Evolutionary conservation across 192 early-diverging fungal species (phyloP).

Genomic region (Coemansia sp.): DNA sequence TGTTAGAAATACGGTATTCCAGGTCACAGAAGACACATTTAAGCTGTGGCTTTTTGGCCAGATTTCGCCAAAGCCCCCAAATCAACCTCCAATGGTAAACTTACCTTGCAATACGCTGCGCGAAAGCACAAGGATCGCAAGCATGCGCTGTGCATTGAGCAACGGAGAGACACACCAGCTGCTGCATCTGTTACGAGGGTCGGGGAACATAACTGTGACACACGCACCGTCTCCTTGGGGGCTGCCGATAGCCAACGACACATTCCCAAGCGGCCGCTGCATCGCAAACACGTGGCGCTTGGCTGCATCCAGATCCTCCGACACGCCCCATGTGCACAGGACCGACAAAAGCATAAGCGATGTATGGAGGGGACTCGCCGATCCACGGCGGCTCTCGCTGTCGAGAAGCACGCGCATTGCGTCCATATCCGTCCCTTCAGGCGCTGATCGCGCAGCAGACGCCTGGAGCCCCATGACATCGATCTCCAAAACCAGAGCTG

Average conservation of each 20-base stretch:
- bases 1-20: background rate
- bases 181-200: background rate
- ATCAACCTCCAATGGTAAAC: background rate
- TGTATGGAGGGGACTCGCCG: slow-evolving; percentile 16
- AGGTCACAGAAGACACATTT: background rate
- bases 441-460: slow-evolving; percentile 14
- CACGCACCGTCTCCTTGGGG: background rate
- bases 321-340: slow-evolving; percentile 50
- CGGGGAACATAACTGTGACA: slow-evolving; percentile 38
- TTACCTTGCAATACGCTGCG: slow-evolving; percentile 44
- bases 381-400: background rate
- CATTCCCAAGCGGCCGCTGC: slow-evolving; percentile 16
- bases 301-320: slow-evolving; percentile 27
- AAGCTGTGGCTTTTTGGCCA: too few species aligned
- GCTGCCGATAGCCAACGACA: slow-evolving; percentile 37
- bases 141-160: slow-evolving; percentile 56
- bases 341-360: slow-evolving; percentile 40
- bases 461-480: slow-evolving; percentile 39
- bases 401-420: slow-evolving; percentile 26
- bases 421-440: slow-evolving; percentile 18
- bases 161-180: slow-evolving; percentile 54
- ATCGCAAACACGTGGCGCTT: slow-evolving; percentile 41
- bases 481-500: slow-evolving; percentile 32
- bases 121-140: slow-evolving; percentile 46
- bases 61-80: too few species aligned